phyloP scores from a whole-genome alignment of 345 rosid genomes.

The Gossypium thurberi region DNA sequence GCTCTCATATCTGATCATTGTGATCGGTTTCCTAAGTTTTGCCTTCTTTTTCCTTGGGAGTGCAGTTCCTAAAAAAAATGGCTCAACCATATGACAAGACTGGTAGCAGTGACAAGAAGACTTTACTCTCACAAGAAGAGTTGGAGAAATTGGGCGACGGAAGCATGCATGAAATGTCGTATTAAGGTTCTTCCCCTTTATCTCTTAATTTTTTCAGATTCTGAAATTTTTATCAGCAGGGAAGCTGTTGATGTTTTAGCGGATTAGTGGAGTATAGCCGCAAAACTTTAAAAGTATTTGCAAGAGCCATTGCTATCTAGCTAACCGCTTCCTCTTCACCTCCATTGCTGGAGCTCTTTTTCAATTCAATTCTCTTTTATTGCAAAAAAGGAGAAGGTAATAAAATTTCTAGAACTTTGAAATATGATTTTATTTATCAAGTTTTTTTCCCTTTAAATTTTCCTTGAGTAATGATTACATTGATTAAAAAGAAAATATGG shows the following conservation, averaged over 20 bases:
- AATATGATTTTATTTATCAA: background rate
- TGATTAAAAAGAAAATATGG: background rate
- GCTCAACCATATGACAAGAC: conserved; percentile 92
- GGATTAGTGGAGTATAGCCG: background rate
- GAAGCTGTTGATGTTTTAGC: background rate
- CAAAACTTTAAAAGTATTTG: background rate
- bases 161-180: conserved; percentile 39
- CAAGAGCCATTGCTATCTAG: background rate
- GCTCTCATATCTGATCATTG: background rate
- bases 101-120: conserved; percentile 52
- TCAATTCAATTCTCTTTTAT: background rate
- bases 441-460: background rate
- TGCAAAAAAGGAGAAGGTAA: background rate
- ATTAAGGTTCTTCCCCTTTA: conserved; percentile 8
- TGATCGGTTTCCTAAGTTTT: background rate
- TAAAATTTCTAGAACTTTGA: background rate
- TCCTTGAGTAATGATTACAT: background rate
- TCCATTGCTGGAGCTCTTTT: background rate
- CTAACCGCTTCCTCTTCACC: background rate
- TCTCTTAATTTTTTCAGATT: background rate
- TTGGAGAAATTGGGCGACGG: conserved; percentile 70
- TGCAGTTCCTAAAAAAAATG: conserved; percentile 90
- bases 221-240: background rate
- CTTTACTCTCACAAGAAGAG: conserved; percentile 82
- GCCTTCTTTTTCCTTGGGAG: background rate